Percentiles rank a stretch among this genome's conserved stretches.
phyloP scores from a whole-genome alignment of 345 rosid genomes.

The Populus deltoides region DNA sequence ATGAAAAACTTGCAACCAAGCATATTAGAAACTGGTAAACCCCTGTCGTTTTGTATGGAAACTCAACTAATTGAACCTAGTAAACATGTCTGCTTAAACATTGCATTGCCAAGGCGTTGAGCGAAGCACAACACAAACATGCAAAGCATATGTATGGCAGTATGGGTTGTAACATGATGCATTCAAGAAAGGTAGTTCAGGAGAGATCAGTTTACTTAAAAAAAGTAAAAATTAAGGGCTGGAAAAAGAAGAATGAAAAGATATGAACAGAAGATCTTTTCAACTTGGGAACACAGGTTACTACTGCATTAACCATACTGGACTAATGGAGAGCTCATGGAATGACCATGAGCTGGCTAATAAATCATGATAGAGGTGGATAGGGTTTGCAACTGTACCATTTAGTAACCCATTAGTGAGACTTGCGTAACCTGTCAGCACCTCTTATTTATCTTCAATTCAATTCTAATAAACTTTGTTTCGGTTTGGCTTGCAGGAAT shows the following conservation, averaged over 20 bases:
- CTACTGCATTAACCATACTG: not conserved
- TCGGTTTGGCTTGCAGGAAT: slow-evolving; percentile 7
- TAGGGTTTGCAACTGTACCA: not conserved
- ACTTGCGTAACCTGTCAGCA: not conserved
- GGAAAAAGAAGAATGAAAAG: not conserved
- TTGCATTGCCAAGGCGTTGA: not conserved
- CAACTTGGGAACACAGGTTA: not conserved
- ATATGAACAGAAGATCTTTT: not conserved
- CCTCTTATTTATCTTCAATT: not conserved
- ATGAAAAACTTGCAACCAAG: not conserved
- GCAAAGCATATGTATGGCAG: not conserved
- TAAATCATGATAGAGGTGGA: not conserved
- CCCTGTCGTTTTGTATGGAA: not conserved
- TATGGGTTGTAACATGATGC: not conserved
- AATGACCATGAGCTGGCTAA: not conserved
- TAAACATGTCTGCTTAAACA: not conserved
- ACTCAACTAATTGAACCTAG: not conserved
- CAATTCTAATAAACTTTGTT: not conserved
- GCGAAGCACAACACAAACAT: not conserved
- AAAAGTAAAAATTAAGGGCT: not conserved
- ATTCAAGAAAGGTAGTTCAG: not conserved
- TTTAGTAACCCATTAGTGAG: not conserved
- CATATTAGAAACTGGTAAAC: not conserved
- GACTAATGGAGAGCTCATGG: not conserved
- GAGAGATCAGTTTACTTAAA: not conserved